Conservation (phyloP, 352 stramenopile species). For the Lagenidium sp. region DNA sequence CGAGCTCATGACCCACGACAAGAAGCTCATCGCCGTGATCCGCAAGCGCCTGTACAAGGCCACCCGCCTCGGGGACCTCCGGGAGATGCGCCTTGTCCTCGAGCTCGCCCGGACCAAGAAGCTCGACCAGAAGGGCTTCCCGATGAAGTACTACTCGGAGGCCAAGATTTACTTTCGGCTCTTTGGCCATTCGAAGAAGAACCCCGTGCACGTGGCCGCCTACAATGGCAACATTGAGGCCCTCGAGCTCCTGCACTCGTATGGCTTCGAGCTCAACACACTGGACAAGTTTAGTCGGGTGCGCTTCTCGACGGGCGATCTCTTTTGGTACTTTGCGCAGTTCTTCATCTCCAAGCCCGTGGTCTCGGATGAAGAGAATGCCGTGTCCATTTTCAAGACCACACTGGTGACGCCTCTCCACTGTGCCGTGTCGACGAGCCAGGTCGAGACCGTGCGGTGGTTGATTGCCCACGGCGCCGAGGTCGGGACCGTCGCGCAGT, state of each 20-base stretch:
- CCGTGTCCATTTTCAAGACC: constrained; percentile 71
- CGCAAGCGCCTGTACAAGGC: constrained; percentile 70
- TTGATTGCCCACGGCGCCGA: constrained; percentile 53
- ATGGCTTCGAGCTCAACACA: constrained; percentile 49
- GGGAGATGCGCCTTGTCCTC: constrained; percentile 52
- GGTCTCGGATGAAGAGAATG: constrained; percentile 45
- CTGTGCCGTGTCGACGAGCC: constrained; percentile 62
- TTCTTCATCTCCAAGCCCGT: constrained; percentile 53
- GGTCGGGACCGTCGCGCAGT: constrained; percentile 33
- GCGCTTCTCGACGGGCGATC: constrained; percentile 67
- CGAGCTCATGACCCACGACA: constrained; percentile 43
- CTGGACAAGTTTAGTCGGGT: constrained; percentile 77
- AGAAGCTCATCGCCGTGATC: constrained; percentile 42
- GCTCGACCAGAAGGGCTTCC: constrained; percentile 41
- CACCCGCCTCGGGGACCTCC: constrained; percentile 48
- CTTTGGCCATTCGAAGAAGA: constrained; percentile 66
- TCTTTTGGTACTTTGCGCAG: constrained; percentile 76
- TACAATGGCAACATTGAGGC: constrained; percentile 66
- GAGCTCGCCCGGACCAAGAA: constrained; percentile 35
- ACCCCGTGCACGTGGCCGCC: constrained; percentile 69
- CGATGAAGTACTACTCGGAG: constrained; percentile 36
- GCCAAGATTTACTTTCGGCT: constrained; percentile 39
- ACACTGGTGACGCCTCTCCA: constrained; percentile 77
- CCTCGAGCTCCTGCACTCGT: constrained; percentile 37
- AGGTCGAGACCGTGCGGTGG: constrained; percentile 62